A percentile compares a stretch with the other conserved stretches of the same genome.
Conservation (phyloP, 441 rosid genomes). For the Lepidium campestre region DNA sequence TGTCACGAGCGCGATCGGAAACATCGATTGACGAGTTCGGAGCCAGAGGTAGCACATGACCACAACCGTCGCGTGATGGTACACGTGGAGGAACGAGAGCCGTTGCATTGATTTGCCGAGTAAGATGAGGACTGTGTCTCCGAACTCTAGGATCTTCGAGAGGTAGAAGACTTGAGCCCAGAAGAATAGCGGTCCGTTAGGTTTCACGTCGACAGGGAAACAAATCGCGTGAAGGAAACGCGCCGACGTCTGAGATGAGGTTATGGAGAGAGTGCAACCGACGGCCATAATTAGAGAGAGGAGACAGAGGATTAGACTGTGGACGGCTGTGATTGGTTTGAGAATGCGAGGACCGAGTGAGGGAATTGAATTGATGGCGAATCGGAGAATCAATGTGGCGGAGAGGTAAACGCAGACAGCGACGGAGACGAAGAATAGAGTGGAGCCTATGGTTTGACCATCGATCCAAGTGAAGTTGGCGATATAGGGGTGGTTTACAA, state of each 20-base stretch:
- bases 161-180: constrained; percentile 70
- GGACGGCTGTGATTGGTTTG: constrained; percentile 52
- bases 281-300: constrained; percentile 52
- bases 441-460: constrained; percentile 59
- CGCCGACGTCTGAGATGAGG: not conserved
- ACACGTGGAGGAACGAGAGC: constrained; percentile 64
- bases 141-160: constrained; percentile 54
- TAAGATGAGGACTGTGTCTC: constrained; percentile 52
- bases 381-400: constrained; percentile 38
- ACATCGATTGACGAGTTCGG: constrained; percentile 40
- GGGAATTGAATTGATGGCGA: constrained; percentile 23
- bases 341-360: constrained; percentile 33
- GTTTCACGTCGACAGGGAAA: constrained; percentile 35
- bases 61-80: constrained; percentile 61
- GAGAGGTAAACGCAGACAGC: constrained; percentile 45
- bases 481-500: constrained; percentile 60
- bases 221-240: constrained; percentile 36
- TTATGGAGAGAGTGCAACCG: constrained; percentile 50
- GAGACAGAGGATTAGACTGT: constrained; percentile 43
- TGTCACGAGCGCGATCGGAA: constrained; percentile 47
- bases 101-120: constrained; percentile 39
- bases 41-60: constrained; percentile 59
- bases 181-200: constrained; percentile 51
- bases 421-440: constrained; percentile 39
- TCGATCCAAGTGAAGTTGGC: constrained; percentile 54